These are phyloP conservation scores for Chalaropsis ovoidea DNA, from an alignment of 2,329 filamentous ascomycete genomes.

Conservation along the genomic window DNA sequence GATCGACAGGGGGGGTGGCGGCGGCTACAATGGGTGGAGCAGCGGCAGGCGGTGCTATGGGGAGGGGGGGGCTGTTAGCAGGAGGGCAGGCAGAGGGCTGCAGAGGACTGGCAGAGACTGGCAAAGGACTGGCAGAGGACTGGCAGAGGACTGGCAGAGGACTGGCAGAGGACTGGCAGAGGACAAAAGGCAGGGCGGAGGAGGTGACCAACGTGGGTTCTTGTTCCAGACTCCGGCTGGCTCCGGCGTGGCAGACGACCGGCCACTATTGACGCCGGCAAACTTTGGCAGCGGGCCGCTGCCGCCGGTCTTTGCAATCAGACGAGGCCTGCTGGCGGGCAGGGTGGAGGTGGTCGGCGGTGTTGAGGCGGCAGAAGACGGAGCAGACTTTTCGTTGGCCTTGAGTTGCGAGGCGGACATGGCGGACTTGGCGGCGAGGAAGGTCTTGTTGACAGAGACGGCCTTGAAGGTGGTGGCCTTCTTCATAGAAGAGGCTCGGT, in stretches of 20 bases:
- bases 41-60: conserved; percentile 25
- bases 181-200: no score
- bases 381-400: conserved; percentile 41
- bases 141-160: neutral
- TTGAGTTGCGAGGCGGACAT: conserved; percentile 40
- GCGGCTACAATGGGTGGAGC: conserved; percentile 36
- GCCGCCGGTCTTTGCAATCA: conserved; percentile 64
- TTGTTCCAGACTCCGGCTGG: conserved; percentile 77
- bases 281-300: conserved; percentile 41
- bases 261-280: conserved; percentile 42
- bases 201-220: conserved; percentile 58
- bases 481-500: conserved; percentile 53
- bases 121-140: neutral
- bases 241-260: conserved; percentile 57
- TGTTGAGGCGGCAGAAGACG: conserved; percentile 36
- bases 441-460: conserved; percentile 76
- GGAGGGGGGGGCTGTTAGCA: neutral
- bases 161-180: neutral
- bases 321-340: conserved; percentile 53
- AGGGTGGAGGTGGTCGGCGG: conserved; percentile 36
- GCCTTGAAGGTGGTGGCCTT: conserved; percentile 73
- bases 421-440: conserved; percentile 60
- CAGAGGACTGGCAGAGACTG: neutral
- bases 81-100: neutral
- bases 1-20: conserved; percentile 51